Evolutionary conservation across 257 asterid species (phyloP), one percentile per base, ranked within the genome.

Genomic region (Scutellaria galericulata): DNA sequence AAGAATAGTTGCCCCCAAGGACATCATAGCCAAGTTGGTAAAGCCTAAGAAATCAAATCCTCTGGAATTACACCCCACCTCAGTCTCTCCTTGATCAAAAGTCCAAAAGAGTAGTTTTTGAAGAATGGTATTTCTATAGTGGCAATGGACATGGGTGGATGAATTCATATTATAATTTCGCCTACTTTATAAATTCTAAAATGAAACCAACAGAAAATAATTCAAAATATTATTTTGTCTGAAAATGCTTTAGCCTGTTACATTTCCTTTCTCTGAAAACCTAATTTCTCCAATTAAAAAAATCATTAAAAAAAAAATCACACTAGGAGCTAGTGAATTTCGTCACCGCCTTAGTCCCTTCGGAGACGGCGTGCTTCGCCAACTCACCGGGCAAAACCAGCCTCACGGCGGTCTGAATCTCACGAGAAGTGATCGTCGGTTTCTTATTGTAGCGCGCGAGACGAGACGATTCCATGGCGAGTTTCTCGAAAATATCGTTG

Each of bases 281-380:
- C 27, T 12, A 9, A 46, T 14, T 2, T 63, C 68, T n/a, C 56
- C 7, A 18, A 72, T 64, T 18, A 18, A 54, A 37, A 62, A 14
- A 22, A 18, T 18, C 18, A 18, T 18, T 18, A 47, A 51, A 52
- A 52, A 40, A 14, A 39, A 39, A 0, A 59, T 2, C 3, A 14
- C 6, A 0, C 12, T 80, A 80, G 4, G 85, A 83, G 24, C 82
- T 81, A 1, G 86, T 83, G 74, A 83, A 83, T 78, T 83, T 83
- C 7, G 84, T 83, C 7, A 83, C 88, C n/a, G 82, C 85, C 74
- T 78, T 83, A 0, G 84, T 81, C 6, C 88, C 88, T 75, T 80
- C 83, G 18, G 88, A 83, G 41, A 81, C 86, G 13, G 82, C 85
- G 56, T 81, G 88, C 22, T 83, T 83, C 13, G 86, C 85, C 54